Evolutionary conservation across 2,329 filamentous ascomycete genomes (phyloP).

Genomic region (Venturia carpophila): DNA sequence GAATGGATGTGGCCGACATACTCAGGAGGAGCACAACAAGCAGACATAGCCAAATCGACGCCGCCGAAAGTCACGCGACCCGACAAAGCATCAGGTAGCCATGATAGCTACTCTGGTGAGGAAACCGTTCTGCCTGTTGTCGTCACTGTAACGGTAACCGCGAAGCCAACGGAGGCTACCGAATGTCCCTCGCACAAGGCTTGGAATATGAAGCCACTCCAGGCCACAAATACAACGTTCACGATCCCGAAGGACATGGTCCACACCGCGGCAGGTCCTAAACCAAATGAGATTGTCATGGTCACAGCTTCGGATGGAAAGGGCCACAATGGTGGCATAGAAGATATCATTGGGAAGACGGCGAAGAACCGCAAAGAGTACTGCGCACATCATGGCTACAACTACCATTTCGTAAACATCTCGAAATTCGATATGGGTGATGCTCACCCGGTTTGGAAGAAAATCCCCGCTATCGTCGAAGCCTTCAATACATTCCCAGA

Average conservation of each 20-base stretch:
- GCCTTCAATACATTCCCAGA: constrained; percentile 32
- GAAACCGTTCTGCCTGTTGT: neutral
- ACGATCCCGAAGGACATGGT: constrained; percentile 27
- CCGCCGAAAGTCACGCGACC: neutral
- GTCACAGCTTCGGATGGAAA: constrained; percentile 35
- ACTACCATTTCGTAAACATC: constrained; percentile 35
- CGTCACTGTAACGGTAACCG: neutral
- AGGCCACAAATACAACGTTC: constrained; percentile 21
- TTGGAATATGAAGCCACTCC: constrained; percentile 5
- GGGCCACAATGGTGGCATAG: constrained; percentile 36
- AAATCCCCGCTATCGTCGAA: constrained; percentile 35
- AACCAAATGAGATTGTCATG: constrained; percentile 32
- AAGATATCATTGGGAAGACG: constrained; percentile 30
- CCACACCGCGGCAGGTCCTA: constrained; percentile 26
- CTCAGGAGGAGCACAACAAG: neutral
- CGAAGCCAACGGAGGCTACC: constrained; percentile 10
- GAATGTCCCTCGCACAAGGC: constrained; percentile 1
- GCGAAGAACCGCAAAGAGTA: constrained; percentile 31
- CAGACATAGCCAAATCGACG: neutral
- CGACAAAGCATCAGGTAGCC: neutral
- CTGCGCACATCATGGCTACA: constrained; percentile 33
- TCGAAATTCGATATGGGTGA: constrained; percentile 33
- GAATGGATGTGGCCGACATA: constrained; percentile 17
- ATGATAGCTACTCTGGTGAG: constrained; percentile 1
- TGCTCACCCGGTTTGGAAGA: constrained; percentile 33